A percentile compares a stretch with the other conserved stretches of the same genome.
Conservation (phyloP, 148 eudicot genomes). For the Nepenthes gracilis region DNA sequence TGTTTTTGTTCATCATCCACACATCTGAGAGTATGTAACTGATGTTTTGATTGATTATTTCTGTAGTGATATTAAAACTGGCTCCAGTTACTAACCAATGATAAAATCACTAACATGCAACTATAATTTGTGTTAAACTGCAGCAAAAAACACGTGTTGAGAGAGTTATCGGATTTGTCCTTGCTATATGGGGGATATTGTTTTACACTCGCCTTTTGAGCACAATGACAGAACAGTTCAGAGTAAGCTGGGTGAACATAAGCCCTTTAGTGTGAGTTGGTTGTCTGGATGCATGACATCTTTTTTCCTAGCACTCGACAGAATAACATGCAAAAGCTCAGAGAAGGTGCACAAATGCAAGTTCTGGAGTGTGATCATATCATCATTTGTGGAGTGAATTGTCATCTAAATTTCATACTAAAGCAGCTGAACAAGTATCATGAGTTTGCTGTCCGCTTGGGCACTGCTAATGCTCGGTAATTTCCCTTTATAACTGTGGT, state of each 20-base stretch:
- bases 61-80: conserved; percentile 1
- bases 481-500: conserved; percentile 3
- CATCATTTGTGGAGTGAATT: conserved; percentile 85
- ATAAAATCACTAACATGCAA: neutral
- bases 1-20: conserved; percentile 78
- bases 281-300: conserved; percentile 9
- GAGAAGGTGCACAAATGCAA: conserved; percentile 97
- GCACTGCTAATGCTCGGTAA: conserved; percentile 86
- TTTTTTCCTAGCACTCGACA: conserved; percentile 25
- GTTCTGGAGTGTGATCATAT: conserved; percentile 91
- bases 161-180: conserved; percentile 84
- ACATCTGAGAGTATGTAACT: conserved; percentile 63
- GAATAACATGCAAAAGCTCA: conserved; percentile 83
- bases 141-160: conserved; percentile 78
- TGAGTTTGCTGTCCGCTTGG: conserved; percentile 79
- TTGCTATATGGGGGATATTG: conserved; percentile 98
- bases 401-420: conserved; percentile 69
- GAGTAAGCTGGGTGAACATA: conserved; percentile 42
- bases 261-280: conserved; percentile 4
- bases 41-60: conserved; percentile 4
- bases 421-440: conserved; percentile 92
- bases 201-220: conserved; percentile 91
- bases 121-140: conserved; percentile 16
- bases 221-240: conserved; percentile 97
- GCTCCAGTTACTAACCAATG: conserved; percentile 1